These are phyloP conservation scores for Diatrype stigma DNA, from an alignment of 2,329 filamentous ascomycete species.

Conservation along the genomic window DNA sequence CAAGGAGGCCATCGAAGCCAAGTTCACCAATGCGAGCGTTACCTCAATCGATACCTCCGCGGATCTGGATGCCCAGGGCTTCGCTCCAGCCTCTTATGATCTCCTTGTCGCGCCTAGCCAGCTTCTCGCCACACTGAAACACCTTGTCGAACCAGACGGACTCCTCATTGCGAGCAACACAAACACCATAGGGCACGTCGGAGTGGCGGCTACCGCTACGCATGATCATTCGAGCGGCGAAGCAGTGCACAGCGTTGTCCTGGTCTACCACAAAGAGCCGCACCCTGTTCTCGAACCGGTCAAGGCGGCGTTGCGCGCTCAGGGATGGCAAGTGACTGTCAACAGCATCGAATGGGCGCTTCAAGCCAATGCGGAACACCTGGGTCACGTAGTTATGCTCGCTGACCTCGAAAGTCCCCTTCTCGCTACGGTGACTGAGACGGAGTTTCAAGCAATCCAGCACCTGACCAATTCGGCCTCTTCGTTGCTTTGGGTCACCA, in stretches of 20 bases:
- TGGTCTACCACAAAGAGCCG: too few species aligned
- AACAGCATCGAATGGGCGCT: conserved; percentile 5
- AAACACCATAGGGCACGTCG: too few species aligned
- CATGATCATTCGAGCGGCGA: too few species aligned
- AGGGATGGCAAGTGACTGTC: conserved; percentile 7
- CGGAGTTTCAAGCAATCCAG: conserved; percentile 23
- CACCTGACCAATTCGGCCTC: conserved; percentile 17
- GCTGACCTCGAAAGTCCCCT: conserved; percentile 25
- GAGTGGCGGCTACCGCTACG: too few species aligned
- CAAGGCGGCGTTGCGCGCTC: too few species aligned
- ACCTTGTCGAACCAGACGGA: conserved; percentile 4
- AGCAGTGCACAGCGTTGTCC: too few species aligned
- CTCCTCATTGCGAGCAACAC: not conserved
- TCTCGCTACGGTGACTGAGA: conserved; percentile 19
- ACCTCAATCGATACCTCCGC: conserved; percentile 7
- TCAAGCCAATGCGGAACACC: conserved; percentile 3
- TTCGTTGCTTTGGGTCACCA: conserved; percentile 26
- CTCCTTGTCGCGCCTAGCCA: conserved; percentile 6
- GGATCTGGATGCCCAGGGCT: conserved; percentile 5
- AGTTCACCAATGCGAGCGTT: conserved; percentile 14
- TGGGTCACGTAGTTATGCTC: conserved; percentile 24
- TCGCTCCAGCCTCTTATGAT: conserved; percentile 7
- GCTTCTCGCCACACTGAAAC: not conserved
- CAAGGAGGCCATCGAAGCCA: conserved; percentile 16
- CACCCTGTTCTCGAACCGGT: too few species aligned